phyloP scores from a whole-genome alignment of 2,329 filamentous ascomycete species.

The Colletotrichum melonis region DNA sequence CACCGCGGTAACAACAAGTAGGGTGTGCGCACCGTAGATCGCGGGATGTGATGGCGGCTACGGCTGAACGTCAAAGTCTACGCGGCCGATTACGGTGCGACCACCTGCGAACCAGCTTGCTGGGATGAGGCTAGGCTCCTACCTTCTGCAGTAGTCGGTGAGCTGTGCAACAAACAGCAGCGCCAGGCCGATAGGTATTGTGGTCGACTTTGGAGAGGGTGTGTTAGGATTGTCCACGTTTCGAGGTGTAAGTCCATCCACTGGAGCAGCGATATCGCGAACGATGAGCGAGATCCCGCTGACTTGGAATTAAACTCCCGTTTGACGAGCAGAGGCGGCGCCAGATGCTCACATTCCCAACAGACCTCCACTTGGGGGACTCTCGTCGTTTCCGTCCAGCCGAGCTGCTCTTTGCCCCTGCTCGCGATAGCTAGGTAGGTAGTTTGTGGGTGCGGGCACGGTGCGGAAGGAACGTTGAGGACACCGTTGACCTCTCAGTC shows the following conservation, averaged over 20 bases:
- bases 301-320: not conserved
- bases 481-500: not conserved
- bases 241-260: constrained; percentile 3
- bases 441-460: not conserved
- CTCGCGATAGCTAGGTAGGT: not conserved
- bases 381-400: not conserved
- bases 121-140: constrained; percentile 17
- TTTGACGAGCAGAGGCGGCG: not conserved
- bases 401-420: not conserved
- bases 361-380: not conserved
- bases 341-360: not conserved
- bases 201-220: not conserved
- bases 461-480: not conserved
- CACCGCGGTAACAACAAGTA: constrained; percentile 9
- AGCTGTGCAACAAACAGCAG: not conserved
- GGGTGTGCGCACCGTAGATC: constrained; percentile 16
- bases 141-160: constrained; percentile 4
- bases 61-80: constrained; percentile 15
- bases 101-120: constrained; percentile 22
- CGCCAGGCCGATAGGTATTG: not conserved
- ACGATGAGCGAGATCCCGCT: not conserved
- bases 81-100: constrained; percentile 13
- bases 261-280: not conserved
- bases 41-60: constrained; percentile 17
- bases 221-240: constrained; percentile 6